Conservation (phyloP, 768 basidiomycete genomes). For the Trichaptum fuscoviolaceum region DNA sequence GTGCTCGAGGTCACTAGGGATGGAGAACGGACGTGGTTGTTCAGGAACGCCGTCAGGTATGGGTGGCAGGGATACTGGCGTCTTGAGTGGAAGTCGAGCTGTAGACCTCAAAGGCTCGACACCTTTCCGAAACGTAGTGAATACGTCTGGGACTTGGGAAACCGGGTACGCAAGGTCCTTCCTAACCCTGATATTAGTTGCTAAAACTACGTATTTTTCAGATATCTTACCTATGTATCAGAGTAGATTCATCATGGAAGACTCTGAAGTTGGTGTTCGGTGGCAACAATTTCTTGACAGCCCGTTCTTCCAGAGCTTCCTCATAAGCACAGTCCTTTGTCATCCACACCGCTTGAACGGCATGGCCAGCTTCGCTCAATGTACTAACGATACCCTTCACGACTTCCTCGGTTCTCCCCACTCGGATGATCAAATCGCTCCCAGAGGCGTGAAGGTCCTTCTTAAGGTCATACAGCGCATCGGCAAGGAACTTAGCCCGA, state of each 20-base stretch:
- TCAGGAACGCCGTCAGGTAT: slow-evolving; percentile 8
- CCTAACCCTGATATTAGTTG: slow-evolving; percentile 26
- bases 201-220: background rate
- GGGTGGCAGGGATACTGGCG: slow-evolving; percentile 10
- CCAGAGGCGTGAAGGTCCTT: slow-evolving; percentile 15
- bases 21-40: slow-evolving; percentile 9
- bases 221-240: slow-evolving; percentile 20
- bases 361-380: background rate
- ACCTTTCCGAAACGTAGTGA: slow-evolving; percentile 34
- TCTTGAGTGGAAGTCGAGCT: slow-evolving; percentile 24
- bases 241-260: slow-evolving; percentile 19
- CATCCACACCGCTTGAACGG: slow-evolving; percentile 14
- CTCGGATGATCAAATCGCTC: slow-evolving; percentile 30
- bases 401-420: slow-evolving; percentile 31
- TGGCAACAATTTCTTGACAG: slow-evolving; percentile 10
- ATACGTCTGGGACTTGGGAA: slow-evolving; percentile 30
- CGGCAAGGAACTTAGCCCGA: slow-evolving; percentile 27
- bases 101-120: slow-evolving; percentile 32
- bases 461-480: slow-evolving; percentile 28
- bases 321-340: slow-evolving; percentile 25
- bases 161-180: slow-evolving; percentile 10
- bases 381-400: slow-evolving; percentile 23
- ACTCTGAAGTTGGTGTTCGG: slow-evolving; percentile 11
- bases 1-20: background rate
- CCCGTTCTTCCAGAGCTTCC: slow-evolving; percentile 28